phyloP scores from a whole-genome alignment of 306 rosid species.

The Begonia peltatifolia region DNA sequence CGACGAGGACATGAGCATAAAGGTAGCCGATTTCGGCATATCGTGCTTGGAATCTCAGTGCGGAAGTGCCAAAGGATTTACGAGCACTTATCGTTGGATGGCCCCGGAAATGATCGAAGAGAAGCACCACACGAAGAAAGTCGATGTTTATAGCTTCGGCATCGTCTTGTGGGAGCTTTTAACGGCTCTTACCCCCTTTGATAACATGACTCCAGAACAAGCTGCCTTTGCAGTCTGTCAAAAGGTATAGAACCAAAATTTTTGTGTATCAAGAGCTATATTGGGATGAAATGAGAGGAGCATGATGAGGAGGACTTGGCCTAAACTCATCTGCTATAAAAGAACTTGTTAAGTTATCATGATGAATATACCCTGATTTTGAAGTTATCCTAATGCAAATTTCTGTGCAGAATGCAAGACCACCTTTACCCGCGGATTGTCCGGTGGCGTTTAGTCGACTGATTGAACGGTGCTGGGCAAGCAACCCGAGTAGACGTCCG shows the following conservation, averaged over 20 bases:
- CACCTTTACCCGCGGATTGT: conserved; percentile 70
- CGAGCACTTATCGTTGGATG: conserved; percentile 98
- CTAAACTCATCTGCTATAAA: too few relatives aligned
- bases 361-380: too few relatives aligned
- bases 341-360: too few relatives aligned
- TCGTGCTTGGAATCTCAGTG: conserved; percentile 82
- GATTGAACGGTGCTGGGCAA: conserved; percentile 75
- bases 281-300: too few relatives aligned
- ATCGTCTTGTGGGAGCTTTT: conserved; percentile 94
- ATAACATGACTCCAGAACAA: conserved; percentile 93
- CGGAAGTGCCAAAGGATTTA: conserved; percentile 65
- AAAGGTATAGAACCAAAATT: conserved; percentile 36
- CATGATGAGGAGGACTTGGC: too few relatives aligned
- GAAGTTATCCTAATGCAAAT: too few relatives aligned
- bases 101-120: conserved; percentile 95
- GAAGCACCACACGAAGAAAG: conserved; percentile 83
- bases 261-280: too few relatives aligned
- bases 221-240: conserved; percentile 96
- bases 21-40: conserved; percentile 95
- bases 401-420: conserved; percentile 77
- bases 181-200: conserved; percentile 74
- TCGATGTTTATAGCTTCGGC: conserved; percentile 94
- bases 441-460: conserved; percentile 63
- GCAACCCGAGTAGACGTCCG: conserved; percentile 60
- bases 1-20: conserved; percentile 81